Evolutionary conservation across 2,329 filamentous ascomycete genomes (phyloP).

Genomic region (Aphanocladium album): DNA sequence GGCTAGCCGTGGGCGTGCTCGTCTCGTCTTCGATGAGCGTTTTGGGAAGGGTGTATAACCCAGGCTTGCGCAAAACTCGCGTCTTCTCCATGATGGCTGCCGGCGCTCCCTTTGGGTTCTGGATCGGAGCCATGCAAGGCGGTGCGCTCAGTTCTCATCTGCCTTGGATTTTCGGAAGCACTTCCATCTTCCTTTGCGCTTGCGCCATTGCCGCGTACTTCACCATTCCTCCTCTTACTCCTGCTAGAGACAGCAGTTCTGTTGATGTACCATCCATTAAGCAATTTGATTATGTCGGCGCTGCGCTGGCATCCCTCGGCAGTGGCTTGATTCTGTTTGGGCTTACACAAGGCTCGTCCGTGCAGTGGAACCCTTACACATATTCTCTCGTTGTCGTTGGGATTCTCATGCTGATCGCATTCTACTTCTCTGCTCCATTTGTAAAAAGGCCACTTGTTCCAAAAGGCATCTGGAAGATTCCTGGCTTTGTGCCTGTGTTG

Average conservation of each 20-base stretch:
- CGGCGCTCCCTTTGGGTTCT: constrained; percentile 11
- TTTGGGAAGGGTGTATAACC: constrained; percentile 13
- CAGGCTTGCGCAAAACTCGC: constrained; percentile 11
- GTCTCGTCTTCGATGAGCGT: constrained; percentile 13
- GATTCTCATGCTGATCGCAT: constrained; percentile 4
- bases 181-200: constrained; percentile 9
- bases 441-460: constrained; percentile 9
- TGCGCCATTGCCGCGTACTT: constrained; percentile 3
- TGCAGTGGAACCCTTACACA: constrained; percentile 10
- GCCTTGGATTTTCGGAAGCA: constrained; percentile 14
- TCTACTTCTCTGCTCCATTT: not conserved
- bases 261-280: constrained; percentile 3
- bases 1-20: constrained; percentile 11
- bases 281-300: constrained; percentile 11
- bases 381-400: constrained; percentile 10
- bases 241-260: constrained; percentile 5
- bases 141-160: constrained; percentile 11
- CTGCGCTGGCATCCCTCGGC: constrained; percentile 5
- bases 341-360: constrained; percentile 8
- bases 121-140: constrained; percentile 10
- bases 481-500: constrained; percentile 4
- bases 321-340: constrained; percentile 9
- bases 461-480: not conserved
- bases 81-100: constrained; percentile 14
- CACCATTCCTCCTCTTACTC: constrained; percentile 8